Evolutionary conservation across 257 asterid species (phyloP), one percentile per base, ranked within the genome.

Genomic region (Solanum neorickii): DNA sequence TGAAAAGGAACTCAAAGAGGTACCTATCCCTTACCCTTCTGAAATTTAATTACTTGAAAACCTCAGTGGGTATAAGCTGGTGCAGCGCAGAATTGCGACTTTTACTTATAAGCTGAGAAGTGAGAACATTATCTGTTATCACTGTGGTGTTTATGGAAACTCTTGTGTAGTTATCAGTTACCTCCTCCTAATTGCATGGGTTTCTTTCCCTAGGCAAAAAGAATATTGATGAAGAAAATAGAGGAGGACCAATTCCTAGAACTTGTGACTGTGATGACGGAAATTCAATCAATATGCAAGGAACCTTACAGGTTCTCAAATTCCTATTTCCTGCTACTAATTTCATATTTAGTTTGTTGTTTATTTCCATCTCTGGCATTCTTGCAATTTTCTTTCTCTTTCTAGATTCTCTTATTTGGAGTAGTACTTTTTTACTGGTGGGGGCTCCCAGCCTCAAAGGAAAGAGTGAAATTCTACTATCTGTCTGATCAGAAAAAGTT

Each of bases 1-100:
- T 87, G 99, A 95, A 91, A 95, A 94, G 73, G 99, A 96, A 83
- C 93, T 96, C 86, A 82, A 89, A 29, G 99, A 96, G 99, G 99
- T 96, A 89, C 83, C 44, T 84, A 73, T 66, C 35, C 56, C 83
- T 87, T 35, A 29, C 35, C 75, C 31, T 10, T 27, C 3, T 84
- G 77, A 69, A 86, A 23, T 62, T 52, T 13, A 27, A 70, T 52
- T 86, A 18, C 13, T 39, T 9, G 66, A 80, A 47, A 49, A 80
- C 66, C 66, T 77, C 65, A 10, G 27, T n/a, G n/a, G n/a, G n/a
- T n/a, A n/a, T n/a, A n/a, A n/a, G n/a, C n/a, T n/a, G n/a, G n/a
- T n/a, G n/a, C n/a, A n/a, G n/a, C n/a, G n/a, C n/a, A n/a, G n/a
- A n/a, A n/a, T n/a, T n/a, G 66, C 44, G 3, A 47, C 44, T 80